Evolutionary conservation across 1,284 basidiomycete genomes (phyloP).

Genomic region (Puccinia hordei): DNA sequence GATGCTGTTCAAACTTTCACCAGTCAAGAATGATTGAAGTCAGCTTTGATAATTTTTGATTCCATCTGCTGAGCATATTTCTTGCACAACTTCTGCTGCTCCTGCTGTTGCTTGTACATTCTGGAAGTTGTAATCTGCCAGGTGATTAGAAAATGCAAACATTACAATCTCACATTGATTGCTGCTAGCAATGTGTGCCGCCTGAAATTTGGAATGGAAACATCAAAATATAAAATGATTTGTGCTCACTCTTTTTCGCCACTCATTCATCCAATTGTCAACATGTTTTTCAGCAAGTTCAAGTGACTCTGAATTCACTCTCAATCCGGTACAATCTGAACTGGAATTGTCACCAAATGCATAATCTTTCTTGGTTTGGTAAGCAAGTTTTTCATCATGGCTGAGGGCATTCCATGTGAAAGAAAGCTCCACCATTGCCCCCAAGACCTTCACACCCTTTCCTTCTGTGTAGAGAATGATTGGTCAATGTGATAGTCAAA

Average conservation of each 20-base stretch:
- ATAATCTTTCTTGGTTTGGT: no score
- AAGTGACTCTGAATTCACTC: background rate
- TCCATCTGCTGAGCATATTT: background rate
- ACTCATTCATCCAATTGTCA: background rate
- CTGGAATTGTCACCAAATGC: no score
- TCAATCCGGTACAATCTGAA: background rate
- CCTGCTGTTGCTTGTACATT: background rate
- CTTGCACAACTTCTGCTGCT: background rate
- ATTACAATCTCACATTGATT: conserved; percentile 22
- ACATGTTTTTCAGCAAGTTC: background rate
- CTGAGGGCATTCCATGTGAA: background rate
- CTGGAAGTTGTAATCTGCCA: background rate
- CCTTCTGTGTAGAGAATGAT: conserved; percentile 10
- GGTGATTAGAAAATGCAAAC: background rate
- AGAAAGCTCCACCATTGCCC: background rate
- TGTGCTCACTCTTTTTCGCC: conserved; percentile 1
- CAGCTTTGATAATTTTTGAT: conserved; percentile 9
- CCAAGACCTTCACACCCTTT: background rate
- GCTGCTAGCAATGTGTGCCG: background rate
- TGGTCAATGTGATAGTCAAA: no score
- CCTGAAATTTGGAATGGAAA: no score
- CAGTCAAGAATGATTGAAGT: background rate
- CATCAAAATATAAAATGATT: background rate
- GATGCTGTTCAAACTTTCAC: background rate
- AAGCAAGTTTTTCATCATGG: background rate